Conservation (phyloP, 2,329 filamentous ascomycete species). For the Aspergillus sp. region DNA sequence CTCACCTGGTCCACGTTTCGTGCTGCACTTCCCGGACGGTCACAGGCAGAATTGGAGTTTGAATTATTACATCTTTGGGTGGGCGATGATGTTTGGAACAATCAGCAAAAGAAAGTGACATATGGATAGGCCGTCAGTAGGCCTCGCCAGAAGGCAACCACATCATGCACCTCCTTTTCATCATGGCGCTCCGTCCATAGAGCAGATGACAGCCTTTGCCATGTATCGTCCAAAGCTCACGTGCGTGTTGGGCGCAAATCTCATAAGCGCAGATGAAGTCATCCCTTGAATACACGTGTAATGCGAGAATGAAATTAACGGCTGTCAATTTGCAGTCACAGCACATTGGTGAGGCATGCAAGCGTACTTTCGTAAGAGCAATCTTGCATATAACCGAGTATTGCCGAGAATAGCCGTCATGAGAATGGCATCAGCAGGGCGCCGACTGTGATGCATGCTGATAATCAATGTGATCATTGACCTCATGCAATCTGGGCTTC, state of each 20-base stretch:
- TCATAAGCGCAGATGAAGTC: background rate
- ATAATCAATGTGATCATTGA: background rate
- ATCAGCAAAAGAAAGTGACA: constrained; percentile 6
- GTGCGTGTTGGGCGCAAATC: background rate
- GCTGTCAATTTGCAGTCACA: background rate
- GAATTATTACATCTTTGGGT: constrained; percentile 34
- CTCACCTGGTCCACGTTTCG: constrained; percentile 33
- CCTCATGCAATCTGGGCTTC: background rate
- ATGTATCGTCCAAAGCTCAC: background rate
- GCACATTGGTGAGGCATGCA: background rate
- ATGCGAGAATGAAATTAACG: background rate
- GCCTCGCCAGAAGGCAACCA: constrained; percentile 4
- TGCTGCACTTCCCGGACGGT: constrained; percentile 27
- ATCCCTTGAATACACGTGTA: background rate
- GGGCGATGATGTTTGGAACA: constrained; percentile 19
- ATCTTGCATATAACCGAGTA: background rate
- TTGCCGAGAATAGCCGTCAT: background rate
- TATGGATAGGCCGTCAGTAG: background rate
- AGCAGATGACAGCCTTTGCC: background rate
- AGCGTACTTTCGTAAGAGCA: background rate
- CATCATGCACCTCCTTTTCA: background rate
- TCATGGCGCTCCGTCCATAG: background rate
- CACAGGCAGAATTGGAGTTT: constrained; percentile 33
- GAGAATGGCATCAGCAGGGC: no score
- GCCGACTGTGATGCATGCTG: background rate